phyloP scores from a whole-genome alignment of 768 basidiomycete genomes.

The Phlebiopsis gigantea region DNA sequence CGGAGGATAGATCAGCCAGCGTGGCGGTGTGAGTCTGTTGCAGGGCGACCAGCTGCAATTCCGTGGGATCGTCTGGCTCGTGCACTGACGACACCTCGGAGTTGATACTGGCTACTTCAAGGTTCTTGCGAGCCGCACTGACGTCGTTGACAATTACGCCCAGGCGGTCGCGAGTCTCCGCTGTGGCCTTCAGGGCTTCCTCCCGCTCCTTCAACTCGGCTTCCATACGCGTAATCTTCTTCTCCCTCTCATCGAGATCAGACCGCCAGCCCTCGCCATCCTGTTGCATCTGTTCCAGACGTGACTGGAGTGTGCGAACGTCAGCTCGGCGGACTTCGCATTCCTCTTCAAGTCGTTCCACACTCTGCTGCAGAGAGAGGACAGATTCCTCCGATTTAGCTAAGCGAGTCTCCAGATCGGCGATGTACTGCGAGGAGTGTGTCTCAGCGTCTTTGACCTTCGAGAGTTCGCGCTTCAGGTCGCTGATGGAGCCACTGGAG shows the following conservation, averaged over 20 bases:
- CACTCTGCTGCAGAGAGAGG: constrained; percentile 56
- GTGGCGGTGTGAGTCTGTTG: constrained; percentile 80
- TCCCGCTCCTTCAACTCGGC: constrained; percentile 76
- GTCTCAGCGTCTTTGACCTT: constrained; percentile 73
- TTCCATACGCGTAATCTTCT: constrained; percentile 70
- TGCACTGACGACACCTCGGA: constrained; percentile 20
- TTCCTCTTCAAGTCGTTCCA: constrained; percentile 76
- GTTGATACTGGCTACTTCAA: constrained; percentile 42
- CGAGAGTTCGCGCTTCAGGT: constrained; percentile 78
- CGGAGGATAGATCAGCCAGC: constrained; percentile 69
- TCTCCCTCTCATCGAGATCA: constrained; percentile 82
- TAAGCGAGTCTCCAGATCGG: constrained; percentile 80
- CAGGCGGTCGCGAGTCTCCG: constrained; percentile 60
- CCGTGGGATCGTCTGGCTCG: constrained; percentile 35
- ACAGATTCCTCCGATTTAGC: constrained; percentile 76
- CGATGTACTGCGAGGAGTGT: constrained; percentile 72
- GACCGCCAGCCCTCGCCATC: constrained; percentile 80
- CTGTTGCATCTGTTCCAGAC: constrained; percentile 60
- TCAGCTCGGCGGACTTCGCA: constrained; percentile 69
- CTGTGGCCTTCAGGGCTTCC: constrained; percentile 60
- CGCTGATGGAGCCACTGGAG: constrained; percentile 74
- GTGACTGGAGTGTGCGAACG: constrained; percentile 62
- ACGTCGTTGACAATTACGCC: constrained; percentile 67
- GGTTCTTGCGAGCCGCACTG: constrained; percentile 58
- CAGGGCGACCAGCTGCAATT: constrained; percentile 65